Conservation (phyloP, 208 protist species). For the Trypanosoma congolense region DNA sequence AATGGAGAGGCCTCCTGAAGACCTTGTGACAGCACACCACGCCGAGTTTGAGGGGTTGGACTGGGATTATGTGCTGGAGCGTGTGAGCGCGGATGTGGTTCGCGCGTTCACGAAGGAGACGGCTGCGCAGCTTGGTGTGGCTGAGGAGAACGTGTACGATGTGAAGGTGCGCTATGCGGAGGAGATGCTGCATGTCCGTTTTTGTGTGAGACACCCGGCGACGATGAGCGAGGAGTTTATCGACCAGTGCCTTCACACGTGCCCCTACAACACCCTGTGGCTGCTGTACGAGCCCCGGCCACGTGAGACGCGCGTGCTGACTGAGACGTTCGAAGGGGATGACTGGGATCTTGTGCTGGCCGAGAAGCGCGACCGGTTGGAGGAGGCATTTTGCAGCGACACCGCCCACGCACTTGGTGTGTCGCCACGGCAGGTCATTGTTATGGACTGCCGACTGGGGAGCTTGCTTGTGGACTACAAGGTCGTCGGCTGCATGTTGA, state of each 20-base stretch:
- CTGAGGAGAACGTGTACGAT: too few relatives aligned
- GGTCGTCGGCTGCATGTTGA: not conserved
- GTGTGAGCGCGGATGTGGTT: too few relatives aligned
- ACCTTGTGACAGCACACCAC: conserved; percentile 33
- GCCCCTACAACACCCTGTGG: not conserved
- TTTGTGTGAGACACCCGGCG: not conserved
- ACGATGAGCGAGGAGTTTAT: not conserved
- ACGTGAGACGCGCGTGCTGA: not conserved
- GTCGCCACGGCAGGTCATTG: conserved; percentile 22
- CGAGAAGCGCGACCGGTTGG: conserved; percentile 1
- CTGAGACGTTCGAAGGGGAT: not conserved
- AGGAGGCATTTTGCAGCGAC: conserved; percentile 35
- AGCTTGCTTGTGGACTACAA: conserved; percentile 30
- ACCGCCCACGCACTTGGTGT: conserved; percentile 33
- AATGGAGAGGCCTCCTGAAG: conserved; percentile 1
- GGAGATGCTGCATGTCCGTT: not conserved
- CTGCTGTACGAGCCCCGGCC: not conserved
- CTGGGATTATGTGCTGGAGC: too few relatives aligned
- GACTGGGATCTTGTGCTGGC: not conserved
- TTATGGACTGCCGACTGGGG: conserved; percentile 4
- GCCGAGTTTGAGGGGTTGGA: too few relatives aligned
- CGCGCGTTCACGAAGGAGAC: too few relatives aligned
- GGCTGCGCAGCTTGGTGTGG: too few relatives aligned
- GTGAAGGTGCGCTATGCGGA: not conserved
- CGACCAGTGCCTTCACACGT: not conserved